Base-by-base conservation (phyloP, 352 stramenopile species). In the Globisporangium takayamanum region DNA sequence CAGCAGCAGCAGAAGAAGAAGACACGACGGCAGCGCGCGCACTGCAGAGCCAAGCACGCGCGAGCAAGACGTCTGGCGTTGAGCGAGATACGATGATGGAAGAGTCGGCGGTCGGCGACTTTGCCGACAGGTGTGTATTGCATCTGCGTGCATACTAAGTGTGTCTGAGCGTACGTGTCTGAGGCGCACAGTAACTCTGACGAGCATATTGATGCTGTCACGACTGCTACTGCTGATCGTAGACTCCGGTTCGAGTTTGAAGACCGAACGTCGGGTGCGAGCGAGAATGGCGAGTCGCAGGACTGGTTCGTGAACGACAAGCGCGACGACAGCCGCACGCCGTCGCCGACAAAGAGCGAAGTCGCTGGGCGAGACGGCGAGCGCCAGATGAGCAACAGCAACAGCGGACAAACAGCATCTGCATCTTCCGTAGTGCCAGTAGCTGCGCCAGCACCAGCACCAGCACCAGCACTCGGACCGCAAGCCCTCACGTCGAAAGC, bases 291-390 rank as follows among this genome's bases (percentile, higher is more conserved):
- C 33, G 81, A 81, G 30, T 84, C 69, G 12, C 76, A 92, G 68
- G 80, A 92, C 56, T 92, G 82, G 82, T 92, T 92, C 51, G 82
- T 90, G 33, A 90, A 92, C 62, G 82, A 92, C 52, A 72, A 78
- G 46, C 68, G 53, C 14, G 71, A 72, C 20, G 52, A 73, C 7
- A 63, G 72, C 41, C 55, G 54, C 1, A 50, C 64, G 37, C 64
- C 68, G 12, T 66, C 55, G 5, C 67, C 65, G 0, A 67, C 70
- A 8, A 73, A 75, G 25, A 76, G 57, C 22, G 66, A 73, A 16
- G 37, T 37, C 12, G 36, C 12, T n/a, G 49, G 37, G 5, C 54
- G 59, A 25, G 53, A 60, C 30, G 46, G 8, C 18, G 59, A 65
- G 8, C 28, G 44, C 30, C 33, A 39, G 33, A 15, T 28, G 16